Conservation (phyloP, 1,139 yeast genomes). For the Saccharomyces hybrid region DNA sequence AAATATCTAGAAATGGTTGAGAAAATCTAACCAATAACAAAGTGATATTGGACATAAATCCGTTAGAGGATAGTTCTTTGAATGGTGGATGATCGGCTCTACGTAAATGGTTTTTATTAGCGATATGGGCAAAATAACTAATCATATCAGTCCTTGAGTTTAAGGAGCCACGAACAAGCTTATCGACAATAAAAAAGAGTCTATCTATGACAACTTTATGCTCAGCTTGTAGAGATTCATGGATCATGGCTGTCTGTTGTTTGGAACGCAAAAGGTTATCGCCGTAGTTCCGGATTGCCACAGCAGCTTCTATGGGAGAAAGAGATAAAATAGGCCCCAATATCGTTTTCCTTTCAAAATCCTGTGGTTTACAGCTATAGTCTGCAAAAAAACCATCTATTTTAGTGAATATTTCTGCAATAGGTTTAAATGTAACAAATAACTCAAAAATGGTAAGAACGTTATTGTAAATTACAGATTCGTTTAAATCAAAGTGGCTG, state of each 20-base stretch:
- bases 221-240: constrained; percentile 54
- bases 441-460: constrained; percentile 50
- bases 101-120: constrained; percentile 78
- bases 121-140: constrained; percentile 60
- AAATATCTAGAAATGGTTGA: constrained; percentile 73
- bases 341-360: constrained; percentile 54
- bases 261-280: constrained; percentile 34
- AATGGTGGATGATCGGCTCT: constrained; percentile 79
- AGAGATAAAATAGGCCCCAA: constrained; percentile 72
- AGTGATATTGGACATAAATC: constrained; percentile 73
- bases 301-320: constrained; percentile 59
- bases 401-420: constrained; percentile 54
- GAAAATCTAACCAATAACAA: constrained; percentile 62
- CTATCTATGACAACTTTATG: constrained; percentile 50
- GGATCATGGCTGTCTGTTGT: constrained; percentile 40
- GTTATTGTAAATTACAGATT: constrained; percentile 45
- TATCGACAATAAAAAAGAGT: constrained; percentile 62
- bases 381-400: constrained; percentile 45
- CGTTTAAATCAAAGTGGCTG: constrained; percentile 35
- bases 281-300: constrained; percentile 43
- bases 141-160: constrained; percentile 57
- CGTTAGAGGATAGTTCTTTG: constrained; percentile 63
- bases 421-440: constrained; percentile 53
- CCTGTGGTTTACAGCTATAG: constrained; percentile 37
- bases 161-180: constrained; percentile 68